Evolutionary conservation across 768 basidiomycete species (phyloP).

Genomic region (Mycena belliarum): DNA sequence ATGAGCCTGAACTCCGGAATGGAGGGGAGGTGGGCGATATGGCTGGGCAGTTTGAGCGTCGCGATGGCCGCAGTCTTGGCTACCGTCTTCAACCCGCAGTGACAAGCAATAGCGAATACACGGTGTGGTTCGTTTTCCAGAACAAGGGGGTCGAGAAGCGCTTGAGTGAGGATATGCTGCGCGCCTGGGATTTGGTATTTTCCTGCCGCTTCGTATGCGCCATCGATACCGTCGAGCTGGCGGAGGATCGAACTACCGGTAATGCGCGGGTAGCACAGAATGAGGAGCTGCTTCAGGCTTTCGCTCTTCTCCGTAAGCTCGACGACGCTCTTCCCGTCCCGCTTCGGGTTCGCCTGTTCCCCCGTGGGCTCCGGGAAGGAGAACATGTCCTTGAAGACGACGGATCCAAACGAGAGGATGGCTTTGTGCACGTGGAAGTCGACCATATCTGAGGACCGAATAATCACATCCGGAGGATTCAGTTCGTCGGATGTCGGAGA

Average conservation of each 20-base stretch:
- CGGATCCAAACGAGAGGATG: constrained; percentile 44
- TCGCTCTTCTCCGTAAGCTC: constrained; percentile 33
- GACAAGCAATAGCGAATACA: constrained; percentile 27
- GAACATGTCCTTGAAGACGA: constrained; percentile 27
- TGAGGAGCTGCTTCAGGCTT: constrained; percentile 34
- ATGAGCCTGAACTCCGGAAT: constrained; percentile 4
- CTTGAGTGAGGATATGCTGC: constrained; percentile 22
- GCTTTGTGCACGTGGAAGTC: constrained; percentile 43
- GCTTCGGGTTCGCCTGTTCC: constrained; percentile 24
- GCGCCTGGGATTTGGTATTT: background rate
- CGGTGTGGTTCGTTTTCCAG: constrained; percentile 20
- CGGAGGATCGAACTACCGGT: background rate
- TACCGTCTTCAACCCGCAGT: background rate
- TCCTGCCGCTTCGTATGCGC: constrained; percentile 22
- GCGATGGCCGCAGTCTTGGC: constrained; percentile 11
- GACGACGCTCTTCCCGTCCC: constrained; percentile 33
- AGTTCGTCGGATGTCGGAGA: constrained; percentile 18
- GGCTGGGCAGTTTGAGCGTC: constrained; percentile 5
- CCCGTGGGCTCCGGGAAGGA: constrained; percentile 33
- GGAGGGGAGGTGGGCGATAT: background rate
- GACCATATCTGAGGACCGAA: constrained; percentile 39
- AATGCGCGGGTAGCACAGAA: constrained; percentile 36
- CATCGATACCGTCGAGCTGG: constrained; percentile 32
- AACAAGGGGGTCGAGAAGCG: constrained; percentile 9
- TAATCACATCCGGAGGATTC: constrained; percentile 39